These are phyloP conservation scores for Flagelloscypha sp. DNA, from an alignment of 768 basidiomycete genomes.

Conservation along the genomic window DNA sequence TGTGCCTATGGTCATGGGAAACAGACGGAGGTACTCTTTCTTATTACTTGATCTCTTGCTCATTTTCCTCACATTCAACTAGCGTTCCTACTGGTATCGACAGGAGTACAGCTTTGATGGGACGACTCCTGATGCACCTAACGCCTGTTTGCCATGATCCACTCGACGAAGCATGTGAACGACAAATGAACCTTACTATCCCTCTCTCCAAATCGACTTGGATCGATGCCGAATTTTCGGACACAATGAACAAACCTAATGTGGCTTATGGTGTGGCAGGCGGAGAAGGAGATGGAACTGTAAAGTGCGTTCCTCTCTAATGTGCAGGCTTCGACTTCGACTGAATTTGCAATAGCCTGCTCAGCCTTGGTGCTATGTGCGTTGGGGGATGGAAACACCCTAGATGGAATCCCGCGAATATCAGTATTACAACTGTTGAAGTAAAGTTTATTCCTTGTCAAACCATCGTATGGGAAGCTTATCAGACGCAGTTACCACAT, in stretches of 20 bases:
- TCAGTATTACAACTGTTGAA: slow-evolving; percentile 81
- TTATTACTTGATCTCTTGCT: slow-evolving; percentile 2
- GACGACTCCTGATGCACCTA: slow-evolving; percentile 32
- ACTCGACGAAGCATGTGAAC: slow-evolving; percentile 29
- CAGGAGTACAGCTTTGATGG: slow-evolving; percentile 65
- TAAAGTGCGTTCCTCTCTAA: too few relatives aligned
- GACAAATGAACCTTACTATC: slow-evolving; percentile 41
- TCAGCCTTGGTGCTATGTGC: slow-evolving; percentile 94
- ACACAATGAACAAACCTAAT: slow-evolving; percentile 52
- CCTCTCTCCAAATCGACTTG: slow-evolving; percentile 54
- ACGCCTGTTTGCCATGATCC: slow-evolving; percentile 39
- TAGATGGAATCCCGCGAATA: slow-evolving; percentile 89
- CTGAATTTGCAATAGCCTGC: too few relatives aligned
- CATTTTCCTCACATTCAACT: slow-evolving; percentile 5
- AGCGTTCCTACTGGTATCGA: slow-evolving; percentile 83
- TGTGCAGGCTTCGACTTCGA: too few relatives aligned
- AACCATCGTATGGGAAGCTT: too few relatives aligned
- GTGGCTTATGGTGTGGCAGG: slow-evolving; percentile 73
- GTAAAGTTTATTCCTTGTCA: slow-evolving; percentile 29
- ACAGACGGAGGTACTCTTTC: slow-evolving; percentile 69
- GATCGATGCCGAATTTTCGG: slow-evolving; percentile 81
- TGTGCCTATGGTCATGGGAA: slow-evolving; percentile 96
- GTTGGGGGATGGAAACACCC: slow-evolving; percentile 87
- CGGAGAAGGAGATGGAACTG: slow-evolving; percentile 95
- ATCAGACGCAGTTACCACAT: slow-evolving; percentile 59